Evolutionary conservation across 2,329 filamentous ascomycete genomes (phyloP).

Genomic region (Aspergillus puulaauensis): DNA sequence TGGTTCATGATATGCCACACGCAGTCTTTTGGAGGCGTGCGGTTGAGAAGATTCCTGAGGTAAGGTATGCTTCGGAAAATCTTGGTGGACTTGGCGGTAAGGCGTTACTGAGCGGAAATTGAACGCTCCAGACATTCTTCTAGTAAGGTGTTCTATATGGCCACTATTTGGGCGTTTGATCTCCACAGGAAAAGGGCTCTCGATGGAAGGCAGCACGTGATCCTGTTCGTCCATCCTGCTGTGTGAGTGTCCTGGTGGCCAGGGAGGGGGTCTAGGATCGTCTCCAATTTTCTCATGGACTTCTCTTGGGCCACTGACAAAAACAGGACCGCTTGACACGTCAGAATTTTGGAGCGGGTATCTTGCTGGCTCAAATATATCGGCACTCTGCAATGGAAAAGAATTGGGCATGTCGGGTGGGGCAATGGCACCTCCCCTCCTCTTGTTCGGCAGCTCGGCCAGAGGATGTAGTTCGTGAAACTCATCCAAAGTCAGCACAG

Average conservation of each 20-base stretch:
- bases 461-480: constrained; percentile 20
- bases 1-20: constrained; percentile 27
- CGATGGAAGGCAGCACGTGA: constrained; percentile 38
- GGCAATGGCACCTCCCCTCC: constrained; percentile 20
- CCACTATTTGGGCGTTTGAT: constrained; percentile 23
- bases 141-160: constrained; percentile 28
- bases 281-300: constrained; percentile 16
- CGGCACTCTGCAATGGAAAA: constrained; percentile 22
- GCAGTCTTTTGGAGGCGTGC: constrained; percentile 34
- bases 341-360: constrained; percentile 16
- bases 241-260: constrained; percentile 15
- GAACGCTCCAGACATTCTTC: constrained; percentile 27
- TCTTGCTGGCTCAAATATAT: constrained; percentile 19
- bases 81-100: constrained; percentile 21
- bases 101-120: constrained; percentile 32
- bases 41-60: constrained; percentile 25
- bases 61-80: constrained; percentile 18
- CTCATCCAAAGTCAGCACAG: constrained; percentile 28
- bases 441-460: constrained; percentile 18
- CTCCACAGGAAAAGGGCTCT: constrained; percentile 25
- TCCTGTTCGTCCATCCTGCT: constrained; percentile 27
- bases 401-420: constrained; percentile 24
- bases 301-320: constrained; percentile 31
- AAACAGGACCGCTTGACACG: constrained; percentile 29
- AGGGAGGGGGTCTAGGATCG: constrained; percentile 19